A percentile compares a stretch with the other conserved stretches of the same genome.
These are phyloP conservation scores for Penicillium sp. DNA, from an alignment of 2,329 filamentous ascomycete genomes.

Conservation along the genomic window DNA sequence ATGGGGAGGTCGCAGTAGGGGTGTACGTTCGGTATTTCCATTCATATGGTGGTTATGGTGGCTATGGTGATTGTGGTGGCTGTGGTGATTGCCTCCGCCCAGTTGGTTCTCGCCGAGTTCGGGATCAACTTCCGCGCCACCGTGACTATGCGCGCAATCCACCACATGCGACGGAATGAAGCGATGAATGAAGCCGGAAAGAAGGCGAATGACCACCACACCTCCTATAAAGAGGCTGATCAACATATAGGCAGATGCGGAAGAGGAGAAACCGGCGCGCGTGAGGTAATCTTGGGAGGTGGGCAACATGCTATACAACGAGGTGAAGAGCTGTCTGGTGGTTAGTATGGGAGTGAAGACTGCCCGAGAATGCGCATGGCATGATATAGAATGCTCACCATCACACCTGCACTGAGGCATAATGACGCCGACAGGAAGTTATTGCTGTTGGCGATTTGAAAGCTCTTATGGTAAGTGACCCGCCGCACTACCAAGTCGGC, in stretches of 20 bases:
- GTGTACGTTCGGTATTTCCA: constrained; percentile 34
- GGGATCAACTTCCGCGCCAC: constrained; percentile 37
- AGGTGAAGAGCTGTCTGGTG: constrained; percentile 75
- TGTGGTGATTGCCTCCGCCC: constrained; percentile 25
- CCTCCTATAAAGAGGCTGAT: constrained; percentile 54
- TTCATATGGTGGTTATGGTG: constrained; percentile 18
- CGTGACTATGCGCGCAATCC: constrained; percentile 54
- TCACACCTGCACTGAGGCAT: constrained; percentile 92
- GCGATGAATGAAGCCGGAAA: constrained; percentile 51
- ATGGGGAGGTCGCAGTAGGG: constrained; percentile 29
- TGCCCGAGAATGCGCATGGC: neutral
- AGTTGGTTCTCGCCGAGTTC: constrained; percentile 34
- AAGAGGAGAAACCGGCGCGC: constrained; percentile 68
- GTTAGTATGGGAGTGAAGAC: constrained; percentile 3
- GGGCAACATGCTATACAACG: constrained; percentile 90
- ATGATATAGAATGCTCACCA: constrained; percentile 63
- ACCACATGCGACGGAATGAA: constrained; percentile 56
- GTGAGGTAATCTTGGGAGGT: constrained; percentile 79
- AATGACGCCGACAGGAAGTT: constrained; percentile 84
- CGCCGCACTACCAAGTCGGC: constrained; percentile 76
- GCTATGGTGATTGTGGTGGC: constrained; percentile 22
- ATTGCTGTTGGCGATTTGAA: constrained; percentile 88
- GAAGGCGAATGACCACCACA: constrained; percentile 50
- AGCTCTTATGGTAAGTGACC: constrained; percentile 74
- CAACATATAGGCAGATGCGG: constrained; percentile 60